Evolutionary conservation across 352 stramenopile genomes (phyloP), one percentile per base, ranked within the genome.

Genomic region (Halophytophthora polymorphica): DNA sequence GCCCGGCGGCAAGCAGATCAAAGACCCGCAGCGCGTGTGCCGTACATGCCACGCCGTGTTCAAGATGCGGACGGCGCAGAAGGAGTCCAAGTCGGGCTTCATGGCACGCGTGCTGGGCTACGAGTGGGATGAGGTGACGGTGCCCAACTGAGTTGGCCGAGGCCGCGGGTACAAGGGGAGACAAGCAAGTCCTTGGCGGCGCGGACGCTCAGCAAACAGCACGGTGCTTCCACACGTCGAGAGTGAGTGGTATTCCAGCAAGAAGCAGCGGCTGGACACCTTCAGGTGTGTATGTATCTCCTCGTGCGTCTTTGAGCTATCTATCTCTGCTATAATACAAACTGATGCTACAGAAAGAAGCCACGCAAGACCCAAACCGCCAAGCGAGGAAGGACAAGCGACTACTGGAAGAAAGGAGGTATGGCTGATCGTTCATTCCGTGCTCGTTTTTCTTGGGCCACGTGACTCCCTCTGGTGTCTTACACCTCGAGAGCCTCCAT

Each of bases 31-130:
- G 61, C 83, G 83, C 25, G 81, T 94, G 41, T 94, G 83, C 52
- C 75, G 77, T 37, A 88, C 83, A 43, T 94, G 83, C 47, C 74
- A 92, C 58, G 79, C 73, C 38, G 81, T 94, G 50, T 94, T 94
- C 62, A 94, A 94, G 63, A 84, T 88, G 68, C 81, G 81, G 10
- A 66, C 64, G 22, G 78, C 77, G 46, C 80, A 90, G 61, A 92
- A 91, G 42, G 81, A 94, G 61, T 84, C 73, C 54, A 94, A 90
- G 68, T 87, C 71, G 21, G 81, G 81, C 49, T 91, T 91, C 54
- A 88, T 94, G 61, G 81, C 79, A 39, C 75, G 77, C 35, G 79
- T 90, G 49, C 71, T 91, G 19, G 81, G 81, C 41, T 90, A 92
- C 68, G 83, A 94, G 57, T 94, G 83, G 81, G 83, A 94, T 48